Conservation (phyloP, 2,329 filamentous ascomycete genomes). For the Aspergillus fructus region DNA sequence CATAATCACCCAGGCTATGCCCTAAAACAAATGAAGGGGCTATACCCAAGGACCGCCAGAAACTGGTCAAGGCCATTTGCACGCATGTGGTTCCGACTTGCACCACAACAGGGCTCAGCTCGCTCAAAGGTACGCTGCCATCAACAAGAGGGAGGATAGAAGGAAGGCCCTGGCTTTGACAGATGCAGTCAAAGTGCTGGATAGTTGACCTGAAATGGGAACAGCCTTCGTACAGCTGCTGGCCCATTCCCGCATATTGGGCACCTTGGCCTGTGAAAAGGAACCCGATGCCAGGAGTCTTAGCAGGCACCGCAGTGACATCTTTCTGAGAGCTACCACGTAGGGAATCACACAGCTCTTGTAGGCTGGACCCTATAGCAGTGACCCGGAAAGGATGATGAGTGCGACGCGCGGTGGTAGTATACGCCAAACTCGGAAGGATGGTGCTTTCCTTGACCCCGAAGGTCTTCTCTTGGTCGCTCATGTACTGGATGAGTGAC, state of each 20-base stretch:
- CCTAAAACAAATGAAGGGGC: conserved; percentile 42
- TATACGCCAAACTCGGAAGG: conserved; percentile 59
- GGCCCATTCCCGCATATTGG: conserved; percentile 37
- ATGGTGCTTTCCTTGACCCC: conserved; percentile 46
- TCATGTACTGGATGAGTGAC: conserved; percentile 53
- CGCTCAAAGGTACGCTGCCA: conserved; percentile 27
- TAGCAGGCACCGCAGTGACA: conserved; percentile 16
- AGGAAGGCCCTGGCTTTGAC: conserved; percentile 34
- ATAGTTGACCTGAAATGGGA: conserved; percentile 32
- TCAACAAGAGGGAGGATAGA: conserved; percentile 38
- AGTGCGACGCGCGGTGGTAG: conserved; percentile 59
- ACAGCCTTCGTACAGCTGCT: conserved; percentile 32
- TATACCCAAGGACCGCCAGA: conserved; percentile 40
- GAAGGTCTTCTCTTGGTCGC: conserved; percentile 13
- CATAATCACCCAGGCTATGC: conserved; percentile 45
- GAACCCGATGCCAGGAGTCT: conserved; percentile 22
- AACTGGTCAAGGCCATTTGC: conserved; percentile 40
- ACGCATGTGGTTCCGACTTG: conserved; percentile 41
- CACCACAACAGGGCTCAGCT: conserved; percentile 26
- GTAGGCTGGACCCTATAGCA: conserved; percentile 23
- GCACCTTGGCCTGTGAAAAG: conserved; percentile 41
- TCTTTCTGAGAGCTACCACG: conserved; percentile 11
- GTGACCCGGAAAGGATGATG: conserved; percentile 40
- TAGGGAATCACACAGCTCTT: conserved; percentile 11
- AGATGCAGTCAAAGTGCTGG: conserved; percentile 32